These are phyloP conservation scores for Brassica napus DNA, from an alignment of 345 rosid species.

Conservation along the genomic window DNA sequence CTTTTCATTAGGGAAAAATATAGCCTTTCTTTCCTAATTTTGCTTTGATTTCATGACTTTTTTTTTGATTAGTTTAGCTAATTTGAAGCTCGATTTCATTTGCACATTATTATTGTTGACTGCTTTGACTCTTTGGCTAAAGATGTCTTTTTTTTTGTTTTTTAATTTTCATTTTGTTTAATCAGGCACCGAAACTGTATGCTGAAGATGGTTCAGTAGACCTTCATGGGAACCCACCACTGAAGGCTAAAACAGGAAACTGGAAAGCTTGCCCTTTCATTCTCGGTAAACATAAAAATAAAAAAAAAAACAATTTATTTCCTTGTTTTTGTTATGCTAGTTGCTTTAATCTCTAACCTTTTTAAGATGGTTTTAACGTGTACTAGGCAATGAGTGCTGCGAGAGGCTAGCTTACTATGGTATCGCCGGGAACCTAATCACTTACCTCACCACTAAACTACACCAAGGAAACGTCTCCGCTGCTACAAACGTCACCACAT, in stretches of 20 bases:
- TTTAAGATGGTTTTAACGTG: background rate
- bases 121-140: background rate
- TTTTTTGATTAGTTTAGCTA: background rate
- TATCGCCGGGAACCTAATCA: constrained; percentile 34
- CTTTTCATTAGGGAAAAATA: background rate
- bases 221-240: background rate
- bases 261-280: background rate
- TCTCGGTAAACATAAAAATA: background rate
- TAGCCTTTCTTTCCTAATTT: background rate
- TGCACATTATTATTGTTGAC: too few species aligned
- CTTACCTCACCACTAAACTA: constrained; percentile 28
- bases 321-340: too few species aligned
- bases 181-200: constrained; percentile 35
- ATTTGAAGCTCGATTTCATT: background rate
- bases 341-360: background rate
- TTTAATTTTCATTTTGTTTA: constrained; percentile 19
- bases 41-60: too few species aligned
- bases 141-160: background rate
- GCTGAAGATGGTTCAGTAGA: background rate
- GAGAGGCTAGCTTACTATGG: constrained; percentile 61
- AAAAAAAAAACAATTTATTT: too few species aligned
- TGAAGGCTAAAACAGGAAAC: background rate
- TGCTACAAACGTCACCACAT: constrained; percentile 53
- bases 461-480: constrained; percentile 38
- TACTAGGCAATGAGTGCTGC: constrained; percentile 30